Conservation (phyloP, 1,284 basidiomycete species). For the Trichosporon sp. region DNA sequence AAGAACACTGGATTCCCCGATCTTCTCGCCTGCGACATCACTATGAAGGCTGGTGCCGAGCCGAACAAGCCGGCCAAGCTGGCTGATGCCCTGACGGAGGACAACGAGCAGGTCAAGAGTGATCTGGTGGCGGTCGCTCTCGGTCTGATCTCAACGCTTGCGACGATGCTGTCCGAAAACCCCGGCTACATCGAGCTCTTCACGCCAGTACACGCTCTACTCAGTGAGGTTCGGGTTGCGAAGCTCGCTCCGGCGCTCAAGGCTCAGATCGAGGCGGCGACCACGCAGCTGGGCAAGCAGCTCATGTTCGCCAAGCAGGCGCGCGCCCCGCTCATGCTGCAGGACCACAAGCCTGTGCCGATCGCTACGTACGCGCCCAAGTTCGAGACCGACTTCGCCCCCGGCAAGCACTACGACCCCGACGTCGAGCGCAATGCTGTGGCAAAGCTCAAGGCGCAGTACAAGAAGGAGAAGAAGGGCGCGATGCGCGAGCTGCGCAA, state of each 20-base stretch:
- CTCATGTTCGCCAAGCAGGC: conserved; percentile 67
- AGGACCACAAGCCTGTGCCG: conserved; percentile 93
- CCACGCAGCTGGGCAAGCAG: conserved; percentile 56
- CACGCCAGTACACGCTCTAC: conserved; percentile 58
- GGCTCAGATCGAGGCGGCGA: conserved; percentile 49
- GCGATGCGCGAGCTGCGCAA: conserved; percentile 94
- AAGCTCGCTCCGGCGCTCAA: conserved; percentile 56
- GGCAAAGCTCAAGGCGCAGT: conserved; percentile 76
- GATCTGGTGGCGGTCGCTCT: conserved; percentile 56
- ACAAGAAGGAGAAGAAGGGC: conserved; percentile 95
- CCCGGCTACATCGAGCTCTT: conserved; percentile 81
- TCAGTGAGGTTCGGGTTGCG: conserved; percentile 55
- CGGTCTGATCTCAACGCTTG: conserved; percentile 60
- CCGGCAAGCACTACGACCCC: conserved; percentile 72
- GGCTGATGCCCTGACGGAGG: conserved; percentile 25
- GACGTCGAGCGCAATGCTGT: conserved; percentile 85
- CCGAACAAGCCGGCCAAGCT: conserved; percentile 31
- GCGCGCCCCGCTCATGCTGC: conserved; percentile 74
- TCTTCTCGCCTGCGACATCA: conserved; percentile 17
- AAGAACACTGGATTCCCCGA: conserved; percentile 50
- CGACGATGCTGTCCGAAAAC: conserved; percentile 67
- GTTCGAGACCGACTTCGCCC: conserved; percentile 76
- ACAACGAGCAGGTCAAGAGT: conserved; percentile 49
- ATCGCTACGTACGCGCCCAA: conserved; percentile 90
- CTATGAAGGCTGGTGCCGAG: conserved; percentile 13